These are phyloP conservation scores for Crepidotus variabilis DNA, from an alignment of 768 basidiomycete genomes.

Conservation along the genomic window DNA sequence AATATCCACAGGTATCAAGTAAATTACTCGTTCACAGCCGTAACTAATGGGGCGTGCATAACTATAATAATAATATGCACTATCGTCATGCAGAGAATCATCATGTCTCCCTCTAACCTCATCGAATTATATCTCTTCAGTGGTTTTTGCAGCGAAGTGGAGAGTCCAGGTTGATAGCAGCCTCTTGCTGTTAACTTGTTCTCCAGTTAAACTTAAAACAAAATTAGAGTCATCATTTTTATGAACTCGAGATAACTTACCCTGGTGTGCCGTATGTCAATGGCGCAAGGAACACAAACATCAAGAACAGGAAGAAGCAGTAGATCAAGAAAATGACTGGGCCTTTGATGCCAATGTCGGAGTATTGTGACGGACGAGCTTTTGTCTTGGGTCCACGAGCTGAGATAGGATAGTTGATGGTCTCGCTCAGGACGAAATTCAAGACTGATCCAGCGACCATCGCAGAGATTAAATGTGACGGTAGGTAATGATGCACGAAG, in stretches of 20 bases:
- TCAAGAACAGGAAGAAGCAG: slow-evolving; percentile 52
- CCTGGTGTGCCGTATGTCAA: slow-evolving; percentile 96
- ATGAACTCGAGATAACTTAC: slow-evolving; percentile 36
- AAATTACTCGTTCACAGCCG: not conserved
- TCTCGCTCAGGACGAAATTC: slow-evolving; percentile 86
- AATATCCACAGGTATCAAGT: not conserved
- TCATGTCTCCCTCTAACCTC: not conserved
- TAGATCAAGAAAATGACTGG: slow-evolving; percentile 59
- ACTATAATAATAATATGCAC: slow-evolving; percentile 1
- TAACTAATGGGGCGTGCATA: not conserved
- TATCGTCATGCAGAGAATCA: not conserved
- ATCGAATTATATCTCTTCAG: slow-evolving; percentile 29
- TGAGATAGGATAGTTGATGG: slow-evolving; percentile 89
- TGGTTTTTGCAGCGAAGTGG: slow-evolving; percentile 81
- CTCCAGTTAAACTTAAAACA: slow-evolving; percentile 67
- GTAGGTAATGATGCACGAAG: slow-evolving; percentile 97
- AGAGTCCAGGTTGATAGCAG: slow-evolving; percentile 90
- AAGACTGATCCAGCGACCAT: slow-evolving; percentile 90
- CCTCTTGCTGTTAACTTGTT: slow-evolving; percentile 79
- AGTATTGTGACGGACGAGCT: slow-evolving; percentile 49
- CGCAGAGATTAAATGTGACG: slow-evolving; percentile 90
- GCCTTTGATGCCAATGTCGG: slow-evolving; percentile 78
- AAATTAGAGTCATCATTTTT: slow-evolving; percentile 9
- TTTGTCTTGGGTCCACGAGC: slow-evolving; percentile 65
- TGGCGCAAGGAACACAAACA: slow-evolving; percentile 78